Evolutionary conservation across 108 stramenopile genomes (phyloP), one percentile per base, ranked within the genome.

Genomic region (Bacterosira constricta): DNA sequence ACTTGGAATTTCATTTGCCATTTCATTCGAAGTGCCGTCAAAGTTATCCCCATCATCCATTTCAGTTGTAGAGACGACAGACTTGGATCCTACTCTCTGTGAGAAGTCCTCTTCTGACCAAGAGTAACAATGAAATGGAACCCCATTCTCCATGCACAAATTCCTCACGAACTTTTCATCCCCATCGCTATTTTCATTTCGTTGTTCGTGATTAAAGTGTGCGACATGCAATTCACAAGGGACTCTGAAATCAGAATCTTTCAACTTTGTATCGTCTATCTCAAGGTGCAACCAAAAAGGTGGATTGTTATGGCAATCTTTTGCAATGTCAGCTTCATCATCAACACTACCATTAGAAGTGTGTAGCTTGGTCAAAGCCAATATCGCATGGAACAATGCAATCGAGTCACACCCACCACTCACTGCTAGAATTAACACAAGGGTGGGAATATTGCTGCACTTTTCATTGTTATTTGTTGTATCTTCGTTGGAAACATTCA

Each of bases 351-450:
- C 1, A 37, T 41, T 21, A n/a, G 20, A 26, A 26, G 6, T 53
- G 12, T 44, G 15, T 32, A 12, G 41, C 44, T 38, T 56, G 44
- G 64, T 72, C 55, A 74, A 65, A 32, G 86, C 75, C 61, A 84
- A 54, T 11, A 88, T 51, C 18, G 88, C 72, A 84, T 95, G 89
- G 35, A 92, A 84, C 23, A 95, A 39, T 2, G 86, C 94, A 26
- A 95, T 77, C 25, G 94, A 95, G 82, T 95, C 94, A 54, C 89
- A 90, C 3, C 94, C 94, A n/a, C 94, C 94, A 73, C 94, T 95
- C 23, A 95, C 91, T 38, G 86, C 84, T 38, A 88, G 52, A 25
- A 90, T 29, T 23, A 87, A 27, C 6, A 89, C 82, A 35, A 86
- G 31, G 49, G 72, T 77, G 36, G 71, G 46, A 21, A 41, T 15